Evolutionary conservation across 2,329 filamentous ascomycete species (phyloP).

Genomic region (Endothia cerciana): DNA sequence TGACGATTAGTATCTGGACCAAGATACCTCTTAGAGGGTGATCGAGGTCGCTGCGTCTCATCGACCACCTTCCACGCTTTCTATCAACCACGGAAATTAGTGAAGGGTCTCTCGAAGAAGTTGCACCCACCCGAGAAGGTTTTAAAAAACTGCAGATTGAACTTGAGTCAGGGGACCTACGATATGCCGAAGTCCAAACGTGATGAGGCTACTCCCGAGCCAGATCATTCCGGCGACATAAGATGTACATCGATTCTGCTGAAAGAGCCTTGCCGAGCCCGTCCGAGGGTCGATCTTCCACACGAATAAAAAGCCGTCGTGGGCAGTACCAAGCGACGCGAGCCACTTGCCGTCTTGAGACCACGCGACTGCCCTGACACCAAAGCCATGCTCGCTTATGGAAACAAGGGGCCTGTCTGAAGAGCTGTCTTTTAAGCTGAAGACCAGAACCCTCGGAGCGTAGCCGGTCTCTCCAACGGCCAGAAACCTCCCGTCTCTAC

Average conservation of each 20-base stretch:
- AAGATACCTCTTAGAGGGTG: slow-evolving; percentile 67
- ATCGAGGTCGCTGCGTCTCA: slow-evolving; percentile 57
- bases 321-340: slow-evolving; percentile 83
- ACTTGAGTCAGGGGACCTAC: slow-evolving; percentile 41
- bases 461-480: slow-evolving; percentile 97
- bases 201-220: slow-evolving; percentile 83
- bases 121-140: background rate
- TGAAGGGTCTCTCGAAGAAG: background rate
- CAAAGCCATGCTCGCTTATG: slow-evolving; percentile 87
- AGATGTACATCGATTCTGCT: slow-evolving; percentile 91
- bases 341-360: slow-evolving; percentile 85
- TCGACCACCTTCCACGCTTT: slow-evolving; percentile 52
- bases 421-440: slow-evolving; percentile 78
- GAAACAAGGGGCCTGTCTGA: slow-evolving; percentile 83
- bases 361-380: slow-evolving; percentile 87
- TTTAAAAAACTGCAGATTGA: slow-evolving; percentile 67
- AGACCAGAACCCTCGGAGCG: slow-evolving; percentile 87
- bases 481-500: slow-evolving; percentile 82
- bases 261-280: slow-evolving; percentile 76
- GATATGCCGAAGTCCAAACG: slow-evolving; percentile 86
- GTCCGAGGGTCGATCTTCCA: slow-evolving; percentile 86
- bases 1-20: slow-evolving; percentile 42
- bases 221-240: slow-evolving; percentile 85
- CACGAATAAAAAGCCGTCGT: slow-evolving; percentile 92
- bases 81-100: background rate